These are phyloP conservation scores for Colletotrichum noveboracense DNA, from an alignment of 2,329 filamentous ascomycete genomes.

Conservation along the genomic window DNA sequence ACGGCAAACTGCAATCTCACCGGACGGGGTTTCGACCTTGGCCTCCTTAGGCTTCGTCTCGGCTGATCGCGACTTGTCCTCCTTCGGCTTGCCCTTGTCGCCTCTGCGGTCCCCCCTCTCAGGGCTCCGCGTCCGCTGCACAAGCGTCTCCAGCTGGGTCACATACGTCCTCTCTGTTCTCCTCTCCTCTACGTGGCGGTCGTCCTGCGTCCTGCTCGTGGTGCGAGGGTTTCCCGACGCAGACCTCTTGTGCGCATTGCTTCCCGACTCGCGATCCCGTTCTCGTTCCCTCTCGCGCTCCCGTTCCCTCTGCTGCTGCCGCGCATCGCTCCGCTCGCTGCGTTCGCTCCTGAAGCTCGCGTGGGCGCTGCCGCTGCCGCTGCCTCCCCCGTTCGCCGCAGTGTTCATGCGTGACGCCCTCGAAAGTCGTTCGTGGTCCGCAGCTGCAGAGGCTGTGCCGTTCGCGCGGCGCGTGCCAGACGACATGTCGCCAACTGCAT, in stretches of 20 bases:
- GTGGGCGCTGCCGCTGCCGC: conserved; percentile 24
- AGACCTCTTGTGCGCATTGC: conserved; percentile 58
- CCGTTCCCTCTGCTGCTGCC: conserved; percentile 7
- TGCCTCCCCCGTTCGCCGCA: conserved; percentile 12
- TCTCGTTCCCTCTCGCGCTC: conserved; percentile 1
- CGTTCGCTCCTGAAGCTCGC: conserved; percentile 35
- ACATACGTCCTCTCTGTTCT: conserved; percentile 62
- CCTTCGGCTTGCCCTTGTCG: conserved; percentile 37
- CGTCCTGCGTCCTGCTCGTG: conserved; percentile 48
- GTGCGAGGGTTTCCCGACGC: conserved; percentile 63
- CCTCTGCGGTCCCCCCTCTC: conserved; percentile 54
- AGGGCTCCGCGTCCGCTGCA: conserved; percentile 64
- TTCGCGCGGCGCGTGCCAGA: conserved; percentile 48
- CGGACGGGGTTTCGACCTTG: conserved; percentile 53
- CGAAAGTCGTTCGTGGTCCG: conserved; percentile 33
- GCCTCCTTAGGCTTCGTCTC: conserved; percentile 51
- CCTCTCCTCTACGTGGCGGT: conserved; percentile 54
- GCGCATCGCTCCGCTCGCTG: conserved; percentile 15
- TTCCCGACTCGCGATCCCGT: conserved; percentile 39
- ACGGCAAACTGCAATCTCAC: conserved; percentile 35
- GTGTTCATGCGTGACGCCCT: conserved; percentile 36
- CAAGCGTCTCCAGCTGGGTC: conserved; percentile 67
- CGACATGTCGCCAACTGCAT: conserved; percentile 47
- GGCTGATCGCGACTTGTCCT: conserved; percentile 46
- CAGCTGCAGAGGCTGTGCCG: conserved; percentile 31